Evolutionary conservation across 2,329 filamentous ascomycete genomes (phyloP).

Genomic region (Fusarium sp.): DNA sequence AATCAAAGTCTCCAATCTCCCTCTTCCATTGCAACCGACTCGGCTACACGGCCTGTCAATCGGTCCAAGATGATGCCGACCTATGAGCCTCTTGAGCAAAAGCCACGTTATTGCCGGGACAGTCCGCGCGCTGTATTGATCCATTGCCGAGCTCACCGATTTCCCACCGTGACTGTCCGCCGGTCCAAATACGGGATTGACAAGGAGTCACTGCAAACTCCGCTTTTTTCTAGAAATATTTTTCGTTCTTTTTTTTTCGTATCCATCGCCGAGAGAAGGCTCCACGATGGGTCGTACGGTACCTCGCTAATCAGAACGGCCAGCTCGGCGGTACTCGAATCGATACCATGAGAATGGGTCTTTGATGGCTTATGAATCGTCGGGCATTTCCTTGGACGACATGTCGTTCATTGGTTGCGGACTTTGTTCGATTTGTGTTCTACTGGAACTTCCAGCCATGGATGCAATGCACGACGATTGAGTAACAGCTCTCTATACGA

Average conservation of each 20-base stretch:
- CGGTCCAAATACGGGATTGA: slow-evolving; percentile 33
- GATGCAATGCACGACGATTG: slow-evolving; percentile 23
- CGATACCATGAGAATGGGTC: slow-evolving; percentile 20
- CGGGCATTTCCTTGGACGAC: neutral
- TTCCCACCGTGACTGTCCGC: slow-evolving; percentile 27
- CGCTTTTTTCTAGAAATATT: slow-evolving; percentile 23
- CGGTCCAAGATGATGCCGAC: slow-evolving; percentile 35
- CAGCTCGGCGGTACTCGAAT: slow-evolving; percentile 34
- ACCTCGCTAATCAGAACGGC: slow-evolving; percentile 27
- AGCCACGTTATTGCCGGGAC: slow-evolving; percentile 32
- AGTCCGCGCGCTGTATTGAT: neutral
- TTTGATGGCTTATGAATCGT: slow-evolving; percentile 7
- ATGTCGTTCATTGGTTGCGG: slow-evolving; percentile 17
- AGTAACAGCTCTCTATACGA: slow-evolving; percentile 14
- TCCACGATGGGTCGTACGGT: slow-evolving; percentile 24
- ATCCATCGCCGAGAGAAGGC: slow-evolving; percentile 30
- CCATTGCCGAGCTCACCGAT: slow-evolving; percentile 34
- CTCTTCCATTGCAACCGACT: slow-evolving; percentile 12
- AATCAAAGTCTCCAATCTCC: slow-evolving; percentile 6
- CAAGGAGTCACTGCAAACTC: slow-evolving; percentile 35
- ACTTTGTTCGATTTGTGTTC: slow-evolving; percentile 29
- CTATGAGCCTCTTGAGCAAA: slow-evolving; percentile 2
- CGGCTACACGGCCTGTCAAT: slow-evolving; percentile 36
- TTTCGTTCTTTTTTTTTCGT: slow-evolving; percentile 35
- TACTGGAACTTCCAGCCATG: slow-evolving; percentile 16